Evolutionary conservation across 2,329 filamentous ascomycete species (phyloP), one percentile per base, ranked within the genome.

Genomic region (Microcyclospora pomicola): DNA sequence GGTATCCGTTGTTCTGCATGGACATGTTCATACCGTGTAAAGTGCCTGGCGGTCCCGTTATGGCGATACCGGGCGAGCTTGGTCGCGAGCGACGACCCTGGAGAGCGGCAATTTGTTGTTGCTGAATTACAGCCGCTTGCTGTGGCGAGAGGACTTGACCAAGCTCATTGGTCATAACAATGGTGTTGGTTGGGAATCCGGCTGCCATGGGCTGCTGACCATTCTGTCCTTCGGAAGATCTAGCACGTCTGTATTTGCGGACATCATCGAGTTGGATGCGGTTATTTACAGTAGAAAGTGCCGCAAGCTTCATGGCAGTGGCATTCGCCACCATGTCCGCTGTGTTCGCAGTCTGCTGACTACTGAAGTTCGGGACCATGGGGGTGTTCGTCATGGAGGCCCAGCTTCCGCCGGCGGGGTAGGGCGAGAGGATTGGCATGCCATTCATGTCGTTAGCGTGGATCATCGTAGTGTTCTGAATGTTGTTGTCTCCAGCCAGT

Each of bases 321-420:
- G 91, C 91, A 57, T 96, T 98, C 42, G 91, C 91, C 41, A 98
- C 82, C 88, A 96, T 96, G 55, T 98, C 91, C 12, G 86, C 87
- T 59, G 95, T 87, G 39, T 73, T 78, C 44, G 69, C 63, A 30
- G 63, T 63, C 49, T 68, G 69, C 24, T 61, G 60, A 46, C 72
- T 43, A 44, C 51, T 80, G 61, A 96, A 98, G 48, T 79, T 88
- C 31, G 84, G 67, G 5, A 88, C 83, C 82, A 96, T 92, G 2
- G 91, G 91, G 2, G 91, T 98, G 64, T 94, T 96, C 46, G 92
- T 80, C 82, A 95, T 93, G 7, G 91, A 96, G 15, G 91, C 91
- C 91, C 91, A 98, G 67, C 91, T 96, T 40, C 84, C 85, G 58
- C 85, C 85, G 37, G 80, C 73, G 28, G 80, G 70, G 54, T 77